Conservation (phyloP, 176 grass and related monocot genomes). For the Zea mays region Zm-B73-REFERENCE-NAM-5.0 NC_050098.1:29955501-29956000, state of each 20-base stretch:
- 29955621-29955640: constrained; percentile 77
- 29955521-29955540: constrained; percentile 3
- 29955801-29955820: constrained; percentile 32
- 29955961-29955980: neutral
- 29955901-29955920: constrained; percentile 43
- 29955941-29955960: constrained; percentile 7
- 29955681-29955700: constrained; percentile 40
- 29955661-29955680: constrained; percentile 37
- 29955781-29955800: constrained; percentile 40
- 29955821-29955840: constrained; percentile 32
- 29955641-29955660: constrained; percentile 65
- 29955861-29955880: constrained; percentile 22
- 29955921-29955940: neutral
- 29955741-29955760: constrained; percentile 27
- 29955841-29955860: constrained; percentile 16
- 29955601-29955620: constrained; percentile 65
- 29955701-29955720: constrained; percentile 49
- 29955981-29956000: neutral
- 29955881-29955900: constrained; percentile 36
- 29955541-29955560: constrained; percentile 6
- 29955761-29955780: constrained; percentile 32
- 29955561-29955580: neutral
- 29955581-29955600: neutral
- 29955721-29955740: constrained; percentile 37
- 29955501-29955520: constrained; percentile 42